Evolutionary conservation across 225 moss, liverwort and hornwort species (phyloP).

Genomic region (Neckera pumila): DNA sequence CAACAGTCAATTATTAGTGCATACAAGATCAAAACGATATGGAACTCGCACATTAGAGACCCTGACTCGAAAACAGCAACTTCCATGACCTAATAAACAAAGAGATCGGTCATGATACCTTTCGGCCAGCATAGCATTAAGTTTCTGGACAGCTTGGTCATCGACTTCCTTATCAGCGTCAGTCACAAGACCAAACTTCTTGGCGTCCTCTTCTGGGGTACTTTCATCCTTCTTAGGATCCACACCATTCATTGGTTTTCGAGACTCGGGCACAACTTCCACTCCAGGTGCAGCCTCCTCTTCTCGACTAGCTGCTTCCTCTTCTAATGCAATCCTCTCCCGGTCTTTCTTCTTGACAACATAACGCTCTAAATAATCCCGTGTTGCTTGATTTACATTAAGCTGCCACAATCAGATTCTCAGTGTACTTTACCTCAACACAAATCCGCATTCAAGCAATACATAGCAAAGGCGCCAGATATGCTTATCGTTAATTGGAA

Average conservation of each 20-base stretch:
- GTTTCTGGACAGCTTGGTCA: slow-evolving; percentile 54
- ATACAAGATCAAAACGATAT: not conserved
- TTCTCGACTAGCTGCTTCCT: slow-evolving; percentile 60
- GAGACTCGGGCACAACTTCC: slow-evolving; percentile 60
- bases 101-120: slow-evolving; percentile 27
- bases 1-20: not conserved
- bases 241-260: slow-evolving; percentile 28
- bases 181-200: slow-evolving; percentile 84
- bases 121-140: slow-evolving; percentile 71
- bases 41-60: not conserved
- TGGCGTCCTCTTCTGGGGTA: slow-evolving; percentile 56
- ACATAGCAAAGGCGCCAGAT: not conserved
- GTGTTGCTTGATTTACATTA: slow-evolving; percentile 95
- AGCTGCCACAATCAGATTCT: slow-evolving; percentile 48
- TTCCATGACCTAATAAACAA: not conserved
- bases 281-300: slow-evolving; percentile 93
- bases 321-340: slow-evolving; percentile 67
- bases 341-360: slow-evolving; percentile 88
- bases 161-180: slow-evolving; percentile 76
- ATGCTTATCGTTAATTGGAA: not conserved
- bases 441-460: not conserved
- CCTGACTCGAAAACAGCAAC: not conserved
- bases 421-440: not conserved
- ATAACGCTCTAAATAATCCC: slow-evolving; percentile 90
- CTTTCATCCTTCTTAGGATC: slow-evolving; percentile 38